phyloP scores from a whole-genome alignment of 768 basidiomycete genomes.

The Trametes gibbosa region DNA sequence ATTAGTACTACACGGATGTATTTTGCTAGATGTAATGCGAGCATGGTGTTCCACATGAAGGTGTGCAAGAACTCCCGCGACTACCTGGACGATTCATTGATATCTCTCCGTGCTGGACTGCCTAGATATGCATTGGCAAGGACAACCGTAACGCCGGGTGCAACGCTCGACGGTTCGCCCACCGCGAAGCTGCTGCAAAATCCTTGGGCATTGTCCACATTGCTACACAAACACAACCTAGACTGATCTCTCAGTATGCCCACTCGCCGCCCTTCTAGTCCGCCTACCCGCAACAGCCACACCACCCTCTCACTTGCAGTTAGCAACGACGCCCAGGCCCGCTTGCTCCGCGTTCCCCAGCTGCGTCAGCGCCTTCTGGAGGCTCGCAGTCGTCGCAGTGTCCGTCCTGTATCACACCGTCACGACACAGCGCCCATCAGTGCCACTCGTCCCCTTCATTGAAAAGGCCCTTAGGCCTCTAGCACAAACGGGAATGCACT shows the following conservation, averaged over 20 bases:
- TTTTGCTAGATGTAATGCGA: too few relatives aligned
- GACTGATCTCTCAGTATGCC: background rate
- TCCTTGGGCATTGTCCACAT: background rate
- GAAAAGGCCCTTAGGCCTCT: too few relatives aligned
- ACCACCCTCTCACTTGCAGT: slow-evolving; percentile 21
- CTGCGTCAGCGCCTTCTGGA: slow-evolving; percentile 20
- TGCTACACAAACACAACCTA: background rate
- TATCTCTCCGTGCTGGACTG: too few relatives aligned
- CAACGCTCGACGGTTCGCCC: too few relatives aligned
- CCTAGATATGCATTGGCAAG: too few relatives aligned
- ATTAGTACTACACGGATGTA: too few relatives aligned
- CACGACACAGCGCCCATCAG: background rate
- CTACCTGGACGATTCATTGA: too few relatives aligned
- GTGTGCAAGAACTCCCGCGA: too few relatives aligned
- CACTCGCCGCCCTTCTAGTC: background rate
- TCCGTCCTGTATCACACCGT: slow-evolving; percentile 13
- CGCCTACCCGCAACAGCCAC: background rate
- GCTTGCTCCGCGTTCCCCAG: slow-evolving; percentile 15
- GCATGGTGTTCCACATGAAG: too few relatives aligned
- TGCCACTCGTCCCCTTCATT: background rate
- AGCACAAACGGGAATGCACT: background rate
- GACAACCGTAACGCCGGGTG: too few relatives aligned
- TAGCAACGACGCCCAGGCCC: slow-evolving; percentile 22
- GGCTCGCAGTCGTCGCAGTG: background rate
- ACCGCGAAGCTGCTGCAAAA: background rate